Conservation (phyloP, 352 stramenopile genomes). For the Aphanomyces astaci region DNA sequence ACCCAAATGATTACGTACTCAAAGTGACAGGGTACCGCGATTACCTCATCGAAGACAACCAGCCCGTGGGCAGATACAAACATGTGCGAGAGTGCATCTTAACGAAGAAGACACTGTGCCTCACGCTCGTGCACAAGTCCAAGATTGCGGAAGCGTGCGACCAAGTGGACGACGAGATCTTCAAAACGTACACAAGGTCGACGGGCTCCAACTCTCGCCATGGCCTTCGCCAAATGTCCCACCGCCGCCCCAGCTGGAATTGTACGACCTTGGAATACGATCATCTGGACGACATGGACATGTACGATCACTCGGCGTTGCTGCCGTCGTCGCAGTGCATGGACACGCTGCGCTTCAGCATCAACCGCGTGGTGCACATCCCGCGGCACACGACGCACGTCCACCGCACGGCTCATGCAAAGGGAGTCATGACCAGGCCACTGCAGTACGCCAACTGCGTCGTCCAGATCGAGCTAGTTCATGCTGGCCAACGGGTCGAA, state of each 20-base stretch:
- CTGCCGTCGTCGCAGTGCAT: background rate
- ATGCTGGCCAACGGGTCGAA: conserved; percentile 59
- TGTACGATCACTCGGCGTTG: background rate
- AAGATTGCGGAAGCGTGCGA: conserved; percentile 59
- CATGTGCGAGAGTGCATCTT: conserved; percentile 76
- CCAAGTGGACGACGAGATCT: conserved; percentile 7
- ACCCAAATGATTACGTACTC: conserved; percentile 66
- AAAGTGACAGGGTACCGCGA: conserved; percentile 80
- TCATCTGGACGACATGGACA: background rate
- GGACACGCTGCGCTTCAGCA: background rate
- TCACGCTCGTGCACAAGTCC: conserved; percentile 79
- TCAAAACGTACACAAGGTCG: background rate
- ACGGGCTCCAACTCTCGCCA: background rate
- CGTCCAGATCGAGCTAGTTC: conserved; percentile 67
- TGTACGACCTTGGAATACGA: conserved; percentile 6
- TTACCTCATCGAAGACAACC: conserved; percentile 76
- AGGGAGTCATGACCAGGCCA: conserved; percentile 32
- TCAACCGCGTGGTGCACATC: conserved; percentile 7
- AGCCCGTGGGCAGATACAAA: conserved; percentile 77
- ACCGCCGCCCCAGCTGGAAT: background rate
- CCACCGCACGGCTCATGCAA: background rate
- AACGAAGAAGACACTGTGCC: conserved; percentile 76
- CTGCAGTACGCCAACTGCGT: conserved; percentile 58
- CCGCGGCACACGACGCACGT: conserved; percentile 4
- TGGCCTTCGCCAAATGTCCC: background rate